Conservation (phyloP, 495 filamentous ascomycete genomes). For the Penicillium herquei region DNA sequence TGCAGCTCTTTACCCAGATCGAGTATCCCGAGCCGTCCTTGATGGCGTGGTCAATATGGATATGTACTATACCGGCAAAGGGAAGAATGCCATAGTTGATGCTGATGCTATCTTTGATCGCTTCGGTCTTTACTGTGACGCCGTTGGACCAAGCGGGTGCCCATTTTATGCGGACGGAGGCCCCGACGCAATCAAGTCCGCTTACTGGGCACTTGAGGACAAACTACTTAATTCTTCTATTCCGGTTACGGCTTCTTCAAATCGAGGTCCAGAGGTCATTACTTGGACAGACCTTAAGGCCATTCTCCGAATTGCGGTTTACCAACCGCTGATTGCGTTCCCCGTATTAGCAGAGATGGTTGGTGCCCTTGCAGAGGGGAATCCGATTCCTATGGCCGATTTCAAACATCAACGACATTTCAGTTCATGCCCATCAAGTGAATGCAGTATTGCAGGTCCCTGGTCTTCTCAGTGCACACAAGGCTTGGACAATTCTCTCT, state of each 20-base stretch:
- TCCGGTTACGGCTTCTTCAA: conserved; percentile 33
- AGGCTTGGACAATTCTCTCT: conserved; percentile 35
- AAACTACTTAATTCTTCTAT: conserved; percentile 45
- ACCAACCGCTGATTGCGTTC: conserved; percentile 61
- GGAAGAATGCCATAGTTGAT: conserved; percentile 45
- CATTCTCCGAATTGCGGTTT: conserved; percentile 38
- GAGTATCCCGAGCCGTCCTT: conserved; percentile 47
- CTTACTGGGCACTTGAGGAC: conserved; percentile 39
- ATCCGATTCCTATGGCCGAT: conserved; percentile 52
- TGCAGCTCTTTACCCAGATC: conserved; percentile 52
- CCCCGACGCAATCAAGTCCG: conserved; percentile 35
- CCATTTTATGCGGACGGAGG: conserved; percentile 41
- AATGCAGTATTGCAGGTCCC: conserved; percentile 32
- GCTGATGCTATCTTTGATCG: conserved; percentile 47
- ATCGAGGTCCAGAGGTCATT: conserved; percentile 41
- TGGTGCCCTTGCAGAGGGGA: conserved; percentile 50
- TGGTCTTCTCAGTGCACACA: conserved; percentile 44
- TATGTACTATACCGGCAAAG: conserved; percentile 41
- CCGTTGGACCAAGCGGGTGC: conserved; percentile 39
- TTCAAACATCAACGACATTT: conserved; percentile 38
- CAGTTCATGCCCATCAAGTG: conserved; percentile 38
- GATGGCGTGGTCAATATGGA: conserved; percentile 56
- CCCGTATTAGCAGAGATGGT: conserved; percentile 53
- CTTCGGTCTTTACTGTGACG: conserved; percentile 50
- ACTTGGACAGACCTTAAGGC: conserved; percentile 42